These are phyloP conservation scores for Patellifolia procumbens DNA, from an alignment of 179 eudicot genomes.

Conservation along the genomic window DNA sequence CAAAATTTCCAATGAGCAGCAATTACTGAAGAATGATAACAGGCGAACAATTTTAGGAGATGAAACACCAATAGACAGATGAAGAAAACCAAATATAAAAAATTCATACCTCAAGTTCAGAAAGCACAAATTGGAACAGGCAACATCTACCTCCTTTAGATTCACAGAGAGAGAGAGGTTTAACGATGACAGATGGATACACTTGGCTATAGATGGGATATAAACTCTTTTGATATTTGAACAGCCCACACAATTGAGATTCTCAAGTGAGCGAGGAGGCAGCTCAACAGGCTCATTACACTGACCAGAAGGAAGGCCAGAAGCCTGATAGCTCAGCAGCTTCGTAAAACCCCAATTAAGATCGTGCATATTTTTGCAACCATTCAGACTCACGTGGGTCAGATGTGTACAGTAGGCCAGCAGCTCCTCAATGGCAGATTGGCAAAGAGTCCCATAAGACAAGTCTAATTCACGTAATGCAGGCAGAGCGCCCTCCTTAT, in stretches of 20 bases:
- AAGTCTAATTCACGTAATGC: slow-evolving; percentile 82
- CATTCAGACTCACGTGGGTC: slow-evolving; percentile 92
- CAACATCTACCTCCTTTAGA: slow-evolving; percentile 75
- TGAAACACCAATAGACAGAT: background rate
- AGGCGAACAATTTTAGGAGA: slow-evolving; percentile 12
- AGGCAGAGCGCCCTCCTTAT: slow-evolving; percentile 85
- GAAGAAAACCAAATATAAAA: background rate
- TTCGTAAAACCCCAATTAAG: slow-evolving; percentile 63
- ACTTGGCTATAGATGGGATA: slow-evolving; percentile 66
- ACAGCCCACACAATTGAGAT: slow-evolving; percentile 92
- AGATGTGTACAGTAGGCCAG: slow-evolving; percentile 81
- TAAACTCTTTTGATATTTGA: slow-evolving; percentile 77
- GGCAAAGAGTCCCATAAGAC: slow-evolving; percentile 87
- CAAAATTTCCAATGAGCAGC: slow-evolving; percentile 71
- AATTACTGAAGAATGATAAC: slow-evolving; percentile 56
- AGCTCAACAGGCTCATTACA: slow-evolving; percentile 34
- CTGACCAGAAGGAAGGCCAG: slow-evolving; percentile 25
- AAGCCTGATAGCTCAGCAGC: slow-evolving; percentile 28
- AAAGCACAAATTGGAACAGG: slow-evolving; percentile 69
- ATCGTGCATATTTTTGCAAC: slow-evolving; percentile 94
- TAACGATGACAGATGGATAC: slow-evolving; percentile 64
- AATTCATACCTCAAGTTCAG: slow-evolving; percentile 75
- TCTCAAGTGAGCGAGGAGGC: slow-evolving; percentile 70
- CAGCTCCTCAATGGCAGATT: slow-evolving; percentile 85
- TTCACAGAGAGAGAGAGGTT: slow-evolving; percentile 83